Percentiles rank a stretch among this genome's conserved stretches.
These are phyloP conservation scores for Tympanopsis confertula DNA, from an alignment of 2,329 filamentous ascomycete genomes.

Conservation along the genomic window DNA sequence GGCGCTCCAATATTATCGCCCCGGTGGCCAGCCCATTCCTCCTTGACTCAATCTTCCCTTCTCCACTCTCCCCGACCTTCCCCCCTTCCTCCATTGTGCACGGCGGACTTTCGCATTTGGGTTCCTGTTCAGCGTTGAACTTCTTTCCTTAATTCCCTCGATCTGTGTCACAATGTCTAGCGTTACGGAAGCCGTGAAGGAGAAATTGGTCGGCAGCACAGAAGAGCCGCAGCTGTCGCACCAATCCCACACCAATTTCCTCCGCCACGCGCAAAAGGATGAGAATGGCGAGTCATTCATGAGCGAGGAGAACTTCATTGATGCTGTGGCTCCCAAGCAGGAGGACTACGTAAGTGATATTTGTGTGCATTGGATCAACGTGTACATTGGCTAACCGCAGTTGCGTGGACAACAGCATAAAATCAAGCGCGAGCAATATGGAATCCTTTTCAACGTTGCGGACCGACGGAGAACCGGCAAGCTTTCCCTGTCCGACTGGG, in stretches of 20 bases:
- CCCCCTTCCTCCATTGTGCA: too few species aligned
- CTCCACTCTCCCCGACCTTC: too few species aligned
- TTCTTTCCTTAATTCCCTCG: too few species aligned
- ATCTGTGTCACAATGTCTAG: too few species aligned
- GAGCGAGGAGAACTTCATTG: background rate
- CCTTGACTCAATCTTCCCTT: too few species aligned
- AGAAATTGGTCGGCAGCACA: background rate
- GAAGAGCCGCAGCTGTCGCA: slow-evolving; percentile 1
- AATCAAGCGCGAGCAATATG: slow-evolving; percentile 91
- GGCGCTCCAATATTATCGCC: too few species aligned
- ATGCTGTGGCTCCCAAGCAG: background rate
- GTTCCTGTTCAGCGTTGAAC: too few species aligned
- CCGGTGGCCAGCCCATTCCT: too few species aligned
- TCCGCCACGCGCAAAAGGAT: background rate
- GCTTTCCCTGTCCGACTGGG: slow-evolving; percentile 77
- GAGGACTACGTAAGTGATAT: slow-evolving; percentile 1
- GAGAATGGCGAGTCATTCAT: background rate
- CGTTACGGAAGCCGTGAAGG: background rate
- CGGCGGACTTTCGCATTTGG: too few species aligned
- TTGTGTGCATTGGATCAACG: too few species aligned
- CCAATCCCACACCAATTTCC: background rate
- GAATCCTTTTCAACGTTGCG: slow-evolving; percentile 82
- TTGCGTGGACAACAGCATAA: slow-evolving; percentile 61
- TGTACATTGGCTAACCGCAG: slow-evolving; percentile 82
- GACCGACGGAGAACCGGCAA: slow-evolving; percentile 66